Conservation (phyloP, 2,329 filamentous ascomycete species). For the Exophiala sideris region DNA sequence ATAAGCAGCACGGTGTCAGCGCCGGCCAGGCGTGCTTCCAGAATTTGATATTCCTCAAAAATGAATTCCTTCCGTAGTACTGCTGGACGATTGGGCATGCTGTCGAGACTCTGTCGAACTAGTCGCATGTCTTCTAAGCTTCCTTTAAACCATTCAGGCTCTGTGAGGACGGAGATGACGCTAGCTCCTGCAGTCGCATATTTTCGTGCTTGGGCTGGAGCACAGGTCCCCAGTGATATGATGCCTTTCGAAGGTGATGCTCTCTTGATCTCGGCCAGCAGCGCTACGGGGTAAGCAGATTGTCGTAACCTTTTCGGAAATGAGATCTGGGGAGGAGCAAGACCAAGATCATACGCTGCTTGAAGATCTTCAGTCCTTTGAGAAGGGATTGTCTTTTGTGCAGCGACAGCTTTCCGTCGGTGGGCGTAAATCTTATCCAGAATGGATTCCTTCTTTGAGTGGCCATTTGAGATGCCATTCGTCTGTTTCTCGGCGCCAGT, state of each 20-base stretch:
- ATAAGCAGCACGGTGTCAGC: conserved; percentile 94
- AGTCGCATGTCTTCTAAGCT: conserved; percentile 88
- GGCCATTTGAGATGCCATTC: conserved; percentile 28
- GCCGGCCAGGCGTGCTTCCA: conserved; percentile 87
- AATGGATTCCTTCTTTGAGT: conserved; percentile 72
- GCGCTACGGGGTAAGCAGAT: conserved; percentile 80
- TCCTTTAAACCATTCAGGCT: conserved; percentile 99
- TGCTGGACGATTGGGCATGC: conserved; percentile 88
- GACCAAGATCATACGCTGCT: conserved; percentile 77
- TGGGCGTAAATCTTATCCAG: conserved; percentile 86
- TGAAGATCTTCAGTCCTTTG: conserved; percentile 79
- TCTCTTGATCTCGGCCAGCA: conserved; percentile 97
- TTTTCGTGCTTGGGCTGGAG: conserved; percentile 81
- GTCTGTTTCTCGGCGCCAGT: conserved; percentile 21
- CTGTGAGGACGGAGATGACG: conserved; percentile 96
- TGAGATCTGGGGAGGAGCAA: conserved; percentile 77
- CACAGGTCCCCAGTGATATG: conserved; percentile 82
- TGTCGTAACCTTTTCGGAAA: conserved; percentile 76
- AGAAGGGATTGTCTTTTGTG: conserved; percentile 81
- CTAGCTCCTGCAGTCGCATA: conserved; percentile 94
- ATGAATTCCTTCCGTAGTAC: conserved; percentile 94
- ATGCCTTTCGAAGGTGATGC: conserved; percentile 95
- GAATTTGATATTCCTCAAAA: conserved; percentile 96
- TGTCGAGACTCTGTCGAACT: conserved; percentile 82
- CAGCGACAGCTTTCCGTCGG: conserved; percentile 69